Conservation (phyloP, 345 rosid genomes). For the Isatis tinctoria region DNA sequence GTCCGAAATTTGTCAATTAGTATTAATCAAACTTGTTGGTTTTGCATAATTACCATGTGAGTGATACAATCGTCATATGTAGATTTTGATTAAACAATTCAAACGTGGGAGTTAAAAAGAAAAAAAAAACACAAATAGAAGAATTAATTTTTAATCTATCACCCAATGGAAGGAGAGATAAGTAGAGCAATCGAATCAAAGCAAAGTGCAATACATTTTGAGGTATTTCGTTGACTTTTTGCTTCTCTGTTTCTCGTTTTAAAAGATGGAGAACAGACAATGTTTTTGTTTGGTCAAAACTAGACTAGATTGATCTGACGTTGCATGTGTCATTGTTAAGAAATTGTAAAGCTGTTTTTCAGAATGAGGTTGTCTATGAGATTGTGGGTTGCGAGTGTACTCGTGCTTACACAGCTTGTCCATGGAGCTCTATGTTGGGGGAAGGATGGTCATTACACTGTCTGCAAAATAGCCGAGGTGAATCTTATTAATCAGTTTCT, state of each 20-base stretch:
- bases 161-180: not conserved
- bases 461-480: conserved; percentile 86
- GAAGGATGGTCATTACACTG: conserved; percentile 71
- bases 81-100: not conserved
- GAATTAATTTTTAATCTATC: not conserved
- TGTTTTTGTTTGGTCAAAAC: not conserved
- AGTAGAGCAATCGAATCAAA: not conserved
- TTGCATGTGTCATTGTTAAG: not conserved
- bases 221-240: conserved; percentile 10
- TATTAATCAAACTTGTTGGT: too few species aligned
- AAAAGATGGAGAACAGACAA: not conserved
- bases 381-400: conserved; percentile 32
- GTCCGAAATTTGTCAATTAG: too few species aligned
- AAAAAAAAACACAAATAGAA: not conserved
- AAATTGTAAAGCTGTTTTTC: not conserved
- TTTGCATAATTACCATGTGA: not conserved
- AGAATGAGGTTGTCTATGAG: conserved; percentile 32
- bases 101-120: not conserved
- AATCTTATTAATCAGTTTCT: not conserved
- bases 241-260: not conserved
- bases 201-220: not conserved
- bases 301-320: not conserved
- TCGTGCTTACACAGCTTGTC: conserved; percentile 52
- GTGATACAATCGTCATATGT: not conserved
- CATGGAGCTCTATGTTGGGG: conserved; percentile 74